Conservation (phyloP, 495 filamentous ascomycete species). For the Lasiosphaeria ovina region DNA sequence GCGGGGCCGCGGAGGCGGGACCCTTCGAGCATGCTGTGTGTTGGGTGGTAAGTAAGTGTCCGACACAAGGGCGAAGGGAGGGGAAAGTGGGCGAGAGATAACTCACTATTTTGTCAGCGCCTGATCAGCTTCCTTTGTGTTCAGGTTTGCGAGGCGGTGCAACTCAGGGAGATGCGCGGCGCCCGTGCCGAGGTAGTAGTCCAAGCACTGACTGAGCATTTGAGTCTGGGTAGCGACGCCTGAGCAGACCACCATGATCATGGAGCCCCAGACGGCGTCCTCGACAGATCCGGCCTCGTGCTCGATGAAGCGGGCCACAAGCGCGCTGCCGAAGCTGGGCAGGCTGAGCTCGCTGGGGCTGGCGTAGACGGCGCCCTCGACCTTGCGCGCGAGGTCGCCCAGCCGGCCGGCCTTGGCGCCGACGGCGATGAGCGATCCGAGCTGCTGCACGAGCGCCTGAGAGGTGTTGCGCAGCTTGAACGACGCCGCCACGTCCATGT, state of each 20-base stretch:
- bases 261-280: constrained; percentile 64
- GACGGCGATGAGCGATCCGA: constrained; percentile 59
- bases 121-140: constrained; percentile 29
- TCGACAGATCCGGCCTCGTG: constrained; percentile 52
- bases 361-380: constrained; percentile 23
- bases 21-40: constrained; percentile 50
- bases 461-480: constrained; percentile 58
- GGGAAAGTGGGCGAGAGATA: neutral
- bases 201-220: constrained; percentile 69
- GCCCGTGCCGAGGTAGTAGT: constrained; percentile 65
- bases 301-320: constrained; percentile 62
- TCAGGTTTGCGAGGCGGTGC: constrained; percentile 43
- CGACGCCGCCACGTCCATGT: constrained; percentile 42
- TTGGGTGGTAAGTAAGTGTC: neutral
- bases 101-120: constrained; percentile 31
- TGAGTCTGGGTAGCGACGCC: constrained; percentile 61
- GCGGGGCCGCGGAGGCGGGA: constrained; percentile 62
- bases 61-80: neutral
- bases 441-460: constrained; percentile 54
- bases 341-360: constrained; percentile 51
- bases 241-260: constrained; percentile 51
- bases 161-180: constrained; percentile 55
- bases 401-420: constrained; percentile 56
- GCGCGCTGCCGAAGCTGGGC: constrained; percentile 63
- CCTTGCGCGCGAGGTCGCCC: constrained; percentile 44